A percentile compares a stretch with the other conserved stretches of the same genome.
These are phyloP conservation scores for Trametes coccinea DNA, from an alignment of 768 basidiomycete genomes.

Conservation along the genomic window DNA sequence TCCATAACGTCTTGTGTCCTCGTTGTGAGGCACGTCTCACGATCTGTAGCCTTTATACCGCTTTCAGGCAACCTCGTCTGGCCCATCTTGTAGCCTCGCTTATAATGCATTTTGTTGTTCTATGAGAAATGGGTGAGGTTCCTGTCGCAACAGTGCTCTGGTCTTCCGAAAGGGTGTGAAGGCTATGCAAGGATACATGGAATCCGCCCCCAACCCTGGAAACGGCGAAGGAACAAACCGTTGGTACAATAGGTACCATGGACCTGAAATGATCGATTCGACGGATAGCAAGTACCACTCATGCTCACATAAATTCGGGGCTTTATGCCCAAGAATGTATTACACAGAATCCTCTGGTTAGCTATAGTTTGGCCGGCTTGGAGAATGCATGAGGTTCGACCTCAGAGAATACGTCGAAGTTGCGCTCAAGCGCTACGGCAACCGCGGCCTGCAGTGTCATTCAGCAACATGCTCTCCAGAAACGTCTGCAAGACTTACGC, in stretches of 20 bases:
- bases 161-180: no score
- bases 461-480: background rate
- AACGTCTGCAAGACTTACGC: conserved; percentile 41
- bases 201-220: no score
- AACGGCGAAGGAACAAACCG: no score
- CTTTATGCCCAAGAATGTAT: no score
- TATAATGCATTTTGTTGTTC: conserved; percentile 16
- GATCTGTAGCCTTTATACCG: conserved; percentile 21
- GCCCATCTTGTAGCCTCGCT: conserved; percentile 14
- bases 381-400: conserved; percentile 29
- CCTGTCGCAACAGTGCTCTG: no score
- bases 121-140: no score
- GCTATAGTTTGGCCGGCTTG: conserved; percentile 30
- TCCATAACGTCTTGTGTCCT: conserved; percentile 13
- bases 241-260: no score
- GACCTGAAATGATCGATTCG: no score
- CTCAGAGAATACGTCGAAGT: conserved; percentile 66
- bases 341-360: background rate
- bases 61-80: conserved; percentile 4
- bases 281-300: no score
- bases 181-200: no score
- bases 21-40: background rate
- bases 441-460: conserved; percentile 42
- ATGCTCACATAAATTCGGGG: no score
- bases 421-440: conserved; percentile 56